Percentiles rank a stretch among this genome's conserved stretches.
phyloP scores from a whole-genome alignment of 1,139 yeast species.

The Hyphopichia pseudoburtonii region DNA sequence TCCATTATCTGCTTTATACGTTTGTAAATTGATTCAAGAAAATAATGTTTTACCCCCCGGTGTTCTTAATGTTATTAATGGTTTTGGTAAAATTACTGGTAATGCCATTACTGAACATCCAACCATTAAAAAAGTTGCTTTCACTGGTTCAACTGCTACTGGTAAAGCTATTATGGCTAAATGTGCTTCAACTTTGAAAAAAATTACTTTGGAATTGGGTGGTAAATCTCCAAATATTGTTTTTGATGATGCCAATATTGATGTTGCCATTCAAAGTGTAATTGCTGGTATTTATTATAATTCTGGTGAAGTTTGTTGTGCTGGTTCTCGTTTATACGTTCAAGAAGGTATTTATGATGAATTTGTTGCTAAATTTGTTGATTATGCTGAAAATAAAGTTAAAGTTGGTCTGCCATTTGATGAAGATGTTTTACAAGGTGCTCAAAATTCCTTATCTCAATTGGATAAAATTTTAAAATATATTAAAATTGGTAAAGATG shows the following conservation, averaged over 20 bases:
- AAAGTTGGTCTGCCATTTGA: conserved; percentile 71
- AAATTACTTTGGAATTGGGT: conserved; percentile 81
- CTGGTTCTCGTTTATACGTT: conserved; percentile 71
- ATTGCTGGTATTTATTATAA: conserved; percentile 44
- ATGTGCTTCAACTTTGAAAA: conserved; percentile 69
- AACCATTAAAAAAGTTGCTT: conserved; percentile 73
- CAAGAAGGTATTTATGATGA: conserved; percentile 68
- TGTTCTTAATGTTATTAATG: conserved; percentile 73
- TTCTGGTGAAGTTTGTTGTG: conserved; percentile 78
- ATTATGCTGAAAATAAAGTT: conserved; percentile 48
- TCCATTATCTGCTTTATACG: conserved; percentile 73
- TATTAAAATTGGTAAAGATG: conserved; percentile 62
- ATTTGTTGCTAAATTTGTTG: conserved; percentile 54
- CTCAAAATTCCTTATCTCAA: conserved; percentile 70
- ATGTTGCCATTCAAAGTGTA: conserved; percentile 52
- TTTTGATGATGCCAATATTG: conserved; percentile 70
- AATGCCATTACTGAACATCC: conserved; percentile 69
- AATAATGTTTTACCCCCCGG: conserved; percentile 76
- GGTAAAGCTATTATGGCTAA: conserved; percentile 75
- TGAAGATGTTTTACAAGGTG: conserved; percentile 66
- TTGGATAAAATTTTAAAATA: conserved; percentile 64
- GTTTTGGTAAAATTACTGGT: conserved; percentile 79
- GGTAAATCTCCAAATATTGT: conserved; percentile 85
- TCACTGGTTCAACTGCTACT: conserved; percentile 83
- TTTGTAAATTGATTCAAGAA: conserved; percentile 58